phyloP scores from a whole-genome alignment of 2,329 filamentous ascomycete genomes.

The Clonostachys sp. region DNA sequence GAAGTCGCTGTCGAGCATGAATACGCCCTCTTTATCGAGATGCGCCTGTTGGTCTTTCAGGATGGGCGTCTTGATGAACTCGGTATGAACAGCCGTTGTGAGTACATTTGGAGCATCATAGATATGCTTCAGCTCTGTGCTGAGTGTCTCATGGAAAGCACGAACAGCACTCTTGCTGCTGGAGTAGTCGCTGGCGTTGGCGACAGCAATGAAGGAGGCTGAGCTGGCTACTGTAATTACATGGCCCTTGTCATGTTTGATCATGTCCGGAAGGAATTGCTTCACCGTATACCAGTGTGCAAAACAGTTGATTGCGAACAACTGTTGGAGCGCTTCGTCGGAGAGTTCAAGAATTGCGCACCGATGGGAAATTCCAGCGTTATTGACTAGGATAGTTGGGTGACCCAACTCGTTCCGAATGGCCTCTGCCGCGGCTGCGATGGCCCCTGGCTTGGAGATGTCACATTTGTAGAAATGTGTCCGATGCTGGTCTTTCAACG shows the following conservation, averaged over 20 bases:
- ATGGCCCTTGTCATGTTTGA: constrained; percentile 62
- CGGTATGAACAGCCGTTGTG: constrained; percentile 59
- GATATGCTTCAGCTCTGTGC: constrained; percentile 47
- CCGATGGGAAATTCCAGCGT: constrained; percentile 59
- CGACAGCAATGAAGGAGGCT: constrained; percentile 54
- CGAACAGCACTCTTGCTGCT: constrained; percentile 61
- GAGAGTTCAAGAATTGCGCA: constrained; percentile 53
- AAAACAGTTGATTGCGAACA: constrained; percentile 65
- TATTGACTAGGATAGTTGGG: constrained; percentile 68
- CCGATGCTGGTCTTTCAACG: constrained; percentile 37
- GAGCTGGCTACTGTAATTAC: constrained; percentile 66
- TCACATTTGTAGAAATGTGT: constrained; percentile 30
- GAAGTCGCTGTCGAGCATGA: constrained; percentile 13
- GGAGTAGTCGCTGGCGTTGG: constrained; percentile 62
- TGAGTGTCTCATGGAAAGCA: constrained; percentile 62
- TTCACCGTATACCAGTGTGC: constrained; percentile 59
- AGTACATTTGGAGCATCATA: constrained; percentile 59
- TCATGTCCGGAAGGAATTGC: constrained; percentile 64
- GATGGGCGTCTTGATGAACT: constrained; percentile 44
- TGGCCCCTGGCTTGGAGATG: constrained; percentile 34
- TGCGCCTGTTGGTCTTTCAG: constrained; percentile 2
- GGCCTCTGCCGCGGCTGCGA: constrained; percentile 32
- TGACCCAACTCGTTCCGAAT: constrained; percentile 43
- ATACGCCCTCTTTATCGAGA: not conserved
- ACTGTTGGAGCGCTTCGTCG: constrained; percentile 52